Evolutionary conservation across 257 asterid genomes (phyloP).

Genomic region (Oldenlandia corymbosa): DNA sequence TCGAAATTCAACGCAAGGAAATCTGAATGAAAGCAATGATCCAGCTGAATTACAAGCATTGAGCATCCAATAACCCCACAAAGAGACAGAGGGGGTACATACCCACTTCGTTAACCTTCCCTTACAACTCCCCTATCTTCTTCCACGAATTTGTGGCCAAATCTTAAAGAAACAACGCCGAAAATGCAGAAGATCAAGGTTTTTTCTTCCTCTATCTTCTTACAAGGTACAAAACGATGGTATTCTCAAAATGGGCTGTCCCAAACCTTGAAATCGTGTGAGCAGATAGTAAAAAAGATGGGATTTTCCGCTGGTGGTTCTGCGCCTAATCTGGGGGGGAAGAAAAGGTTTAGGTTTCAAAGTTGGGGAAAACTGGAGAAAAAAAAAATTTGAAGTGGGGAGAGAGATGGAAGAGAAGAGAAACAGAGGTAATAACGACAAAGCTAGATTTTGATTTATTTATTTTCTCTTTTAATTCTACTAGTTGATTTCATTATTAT

Average conservation of each 20-base stretch:
- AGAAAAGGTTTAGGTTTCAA: slow-evolving; percentile 35
- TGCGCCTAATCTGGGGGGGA: slow-evolving; percentile 20
- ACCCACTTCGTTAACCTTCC: slow-evolving; percentile 40
- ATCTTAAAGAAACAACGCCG: slow-evolving; percentile 27
- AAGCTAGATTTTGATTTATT: too few relatives aligned
- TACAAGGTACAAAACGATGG: too few relatives aligned
- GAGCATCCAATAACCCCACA: slow-evolving; percentile 1
- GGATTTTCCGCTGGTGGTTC: slow-evolving; percentile 9
- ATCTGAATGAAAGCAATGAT: not conserved
- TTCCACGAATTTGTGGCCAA: slow-evolving; percentile 20
- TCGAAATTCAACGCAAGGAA: not conserved
- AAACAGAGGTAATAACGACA: not conserved
- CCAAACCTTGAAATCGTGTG: slow-evolving; percentile 1
- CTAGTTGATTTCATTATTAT: too few relatives aligned
- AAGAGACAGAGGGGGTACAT: slow-evolving; percentile 17
- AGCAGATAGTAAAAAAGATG: slow-evolving; percentile 13
- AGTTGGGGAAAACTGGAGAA: slow-evolving; percentile 23
- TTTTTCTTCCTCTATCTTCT: too few relatives aligned
- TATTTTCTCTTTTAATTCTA: too few relatives aligned
- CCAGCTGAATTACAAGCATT: slow-evolving; percentile 3
- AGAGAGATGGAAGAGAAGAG: not conserved
- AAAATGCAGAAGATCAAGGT: slow-evolving; percentile 44
- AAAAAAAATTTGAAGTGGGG: slow-evolving; percentile 6
- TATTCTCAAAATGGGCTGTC: not conserved
- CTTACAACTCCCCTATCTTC: slow-evolving; percentile 18